Evolutionary conservation across 148 eudicot species (phyloP), one percentile per base, ranked within the genome.

Genomic region (Selenicereus undatus): DNA sequence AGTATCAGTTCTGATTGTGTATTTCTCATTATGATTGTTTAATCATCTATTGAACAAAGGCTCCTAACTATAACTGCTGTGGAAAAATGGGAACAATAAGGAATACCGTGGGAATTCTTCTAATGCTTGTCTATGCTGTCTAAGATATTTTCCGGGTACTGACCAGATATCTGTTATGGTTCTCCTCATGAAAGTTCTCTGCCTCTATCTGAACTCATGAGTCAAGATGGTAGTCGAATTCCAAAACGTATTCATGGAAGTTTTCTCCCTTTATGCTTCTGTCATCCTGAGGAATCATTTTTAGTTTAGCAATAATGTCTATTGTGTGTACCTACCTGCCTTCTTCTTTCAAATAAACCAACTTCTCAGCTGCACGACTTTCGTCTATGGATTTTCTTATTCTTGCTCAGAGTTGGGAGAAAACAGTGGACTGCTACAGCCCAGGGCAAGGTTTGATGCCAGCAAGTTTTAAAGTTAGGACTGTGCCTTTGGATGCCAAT

Each of bases 391-490:
- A 69, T 58, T 45, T 76, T 43, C 78, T 66, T 10, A 54, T 71
- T 22, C 62, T 51, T 42, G 65, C 66, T 84, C 76, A 95, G 98
- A 93, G 97, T 81, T 93, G 98, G 98, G 97, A 95, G 91, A 95
- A 95, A 86, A 95, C 98, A 42, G 98, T 94, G 65, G 98, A 94
- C 60, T 87, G 89, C 81, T 87, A 87, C 72, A 87, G 89, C 80
- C 89, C 89, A 56, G 89, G 89, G 71, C 89, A 87, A 69, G 89
- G 89, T 50, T 83, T 87, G 72, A 87, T 87, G 89, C 89, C 89
- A 52, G 89, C 89, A 45, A 87, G 89, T 78, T 87, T 87, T 58
- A 87, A 87, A 81, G 89, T 85, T 81, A 87, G 84, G 77, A 81
- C 84, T 11, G 79, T 83, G 16, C 88, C 89, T 66, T 84, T 87